phyloP scores from a whole-genome alignment of 108 stramenopile species.

The Skeletonema grethae region DNA sequence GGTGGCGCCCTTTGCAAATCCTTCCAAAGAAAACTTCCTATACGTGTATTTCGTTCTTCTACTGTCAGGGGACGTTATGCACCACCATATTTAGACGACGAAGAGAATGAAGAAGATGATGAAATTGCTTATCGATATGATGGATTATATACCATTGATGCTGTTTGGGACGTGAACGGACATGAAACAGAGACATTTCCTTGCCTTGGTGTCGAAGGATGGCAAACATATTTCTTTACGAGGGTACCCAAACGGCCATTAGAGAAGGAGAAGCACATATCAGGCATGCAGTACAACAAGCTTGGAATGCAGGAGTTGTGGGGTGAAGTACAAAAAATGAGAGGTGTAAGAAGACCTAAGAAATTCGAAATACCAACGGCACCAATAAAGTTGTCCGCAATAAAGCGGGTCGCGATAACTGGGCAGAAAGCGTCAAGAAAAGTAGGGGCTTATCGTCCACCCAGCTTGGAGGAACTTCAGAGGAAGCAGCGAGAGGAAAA shows the following conservation, averaged over 20 bases:
- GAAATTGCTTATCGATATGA: slow-evolving; percentile 56
- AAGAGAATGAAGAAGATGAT: slow-evolving; percentile 39
- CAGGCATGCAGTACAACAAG: slow-evolving; percentile 50
- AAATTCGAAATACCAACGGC: slow-evolving; percentile 50
- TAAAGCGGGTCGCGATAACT: slow-evolving; percentile 37
- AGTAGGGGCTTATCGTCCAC: slow-evolving; percentile 1
- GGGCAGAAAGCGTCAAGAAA: slow-evolving; percentile 38
- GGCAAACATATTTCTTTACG: slow-evolving; percentile 50
- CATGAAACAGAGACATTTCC: slow-evolving; percentile 49
- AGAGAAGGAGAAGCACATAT: slow-evolving; percentile 28
- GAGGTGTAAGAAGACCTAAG: slow-evolving; percentile 38
- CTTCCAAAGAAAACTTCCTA: slow-evolving; percentile 48
- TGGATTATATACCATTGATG: slow-evolving; percentile 53
- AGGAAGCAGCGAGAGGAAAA: neutral
- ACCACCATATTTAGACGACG: slow-evolving; percentile 39
- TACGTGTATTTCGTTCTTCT: slow-evolving; percentile 54
- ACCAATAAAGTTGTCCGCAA: slow-evolving; percentile 38
- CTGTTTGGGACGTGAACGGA: slow-evolving; percentile 52
- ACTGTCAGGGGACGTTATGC: slow-evolving; percentile 39
- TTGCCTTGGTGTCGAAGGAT: slow-evolving; percentile 31
- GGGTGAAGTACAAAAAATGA: slow-evolving; percentile 51
- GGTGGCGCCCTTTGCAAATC: slow-evolving; percentile 47
- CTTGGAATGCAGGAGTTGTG: slow-evolving; percentile 53
- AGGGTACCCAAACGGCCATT: slow-evolving; percentile 48
- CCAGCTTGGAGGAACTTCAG: slow-evolving; percentile 1